Evolutionary conservation across 441 rosid genomes (phyloP).

Genomic region (Gossypium schwendimanii): DNA sequence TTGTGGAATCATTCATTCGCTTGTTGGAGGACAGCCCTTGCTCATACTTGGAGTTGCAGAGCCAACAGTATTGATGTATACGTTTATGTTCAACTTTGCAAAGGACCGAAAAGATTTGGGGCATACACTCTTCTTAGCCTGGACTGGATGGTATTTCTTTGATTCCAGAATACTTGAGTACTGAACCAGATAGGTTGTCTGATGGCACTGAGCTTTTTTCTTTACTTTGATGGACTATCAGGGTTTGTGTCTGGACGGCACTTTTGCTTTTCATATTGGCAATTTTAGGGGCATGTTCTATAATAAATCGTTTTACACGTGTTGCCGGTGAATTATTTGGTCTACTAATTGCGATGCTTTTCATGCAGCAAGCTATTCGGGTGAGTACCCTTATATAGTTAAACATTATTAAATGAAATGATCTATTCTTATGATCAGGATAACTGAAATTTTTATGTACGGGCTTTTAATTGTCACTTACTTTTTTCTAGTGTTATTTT

Average conservation of each 20-base stretch:
- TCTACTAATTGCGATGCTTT: conserved; percentile 75
- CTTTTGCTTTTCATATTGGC: conserved; percentile 64
- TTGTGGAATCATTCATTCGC: conserved; percentile 65
- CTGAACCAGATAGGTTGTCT: conserved; percentile 10
- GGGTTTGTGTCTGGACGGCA: conserved; percentile 81
- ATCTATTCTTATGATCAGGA: conserved; percentile 7
- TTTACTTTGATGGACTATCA: conserved; percentile 22
- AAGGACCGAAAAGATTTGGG: conserved; percentile 75
- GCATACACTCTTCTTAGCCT: conserved; percentile 59
- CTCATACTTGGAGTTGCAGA: conserved; percentile 83
- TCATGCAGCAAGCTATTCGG: conserved; percentile 79
- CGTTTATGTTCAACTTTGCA: conserved; percentile 65
- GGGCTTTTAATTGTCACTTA: neutral
- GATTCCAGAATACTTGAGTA: conserved; percentile 7
- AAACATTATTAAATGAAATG: neutral
- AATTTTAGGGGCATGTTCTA: conserved; percentile 68
- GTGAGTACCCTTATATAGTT: conserved; percentile 28
- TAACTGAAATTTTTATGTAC: conserved; percentile 5
- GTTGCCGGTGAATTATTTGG: conserved; percentile 81
- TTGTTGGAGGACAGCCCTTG: conserved; percentile 70
- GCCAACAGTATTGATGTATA: conserved; percentile 78
- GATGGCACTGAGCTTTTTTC: conserved; percentile 21
- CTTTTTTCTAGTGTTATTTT: neutral
- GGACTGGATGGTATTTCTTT: conserved; percentile 66
- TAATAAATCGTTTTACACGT: conserved; percentile 75